These are phyloP conservation scores for Quercus engelmannii DNA, from an alignment of 306 rosid genomes.

Conservation along the genomic window DNA sequence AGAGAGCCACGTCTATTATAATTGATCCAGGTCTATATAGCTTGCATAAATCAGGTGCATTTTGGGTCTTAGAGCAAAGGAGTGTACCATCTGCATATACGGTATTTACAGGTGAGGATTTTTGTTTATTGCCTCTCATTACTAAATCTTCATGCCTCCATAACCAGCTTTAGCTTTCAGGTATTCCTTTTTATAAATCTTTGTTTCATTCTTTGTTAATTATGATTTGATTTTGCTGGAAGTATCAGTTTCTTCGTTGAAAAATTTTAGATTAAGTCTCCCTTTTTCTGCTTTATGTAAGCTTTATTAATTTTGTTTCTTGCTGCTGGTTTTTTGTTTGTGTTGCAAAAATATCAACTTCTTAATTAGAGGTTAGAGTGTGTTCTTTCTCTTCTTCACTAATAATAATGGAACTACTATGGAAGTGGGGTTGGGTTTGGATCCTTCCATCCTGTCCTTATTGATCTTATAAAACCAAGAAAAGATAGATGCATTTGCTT, in stretches of 20 bases:
- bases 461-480: conserved; percentile 44
- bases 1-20: conserved; percentile 73
- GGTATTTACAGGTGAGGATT: conserved; percentile 55
- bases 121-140: conserved; percentile 8
- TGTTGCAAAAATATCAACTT: conserved; percentile 36
- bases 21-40: conserved; percentile 76
- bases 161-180: too few species aligned
- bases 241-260: too few species aligned
- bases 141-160: not conserved
- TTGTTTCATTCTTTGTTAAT: too few species aligned
- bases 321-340: conserved; percentile 30
- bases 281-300: conserved; percentile 62
- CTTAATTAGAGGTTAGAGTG: conserved; percentile 32
- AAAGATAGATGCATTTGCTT: conserved; percentile 19
- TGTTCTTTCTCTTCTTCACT: conserved; percentile 24
- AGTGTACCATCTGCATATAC: conserved; percentile 67
- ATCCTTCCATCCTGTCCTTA: conserved; percentile 87
- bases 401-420: conserved; percentile 38
- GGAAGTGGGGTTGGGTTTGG: conserved; percentile 69
- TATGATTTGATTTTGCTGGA: too few species aligned
- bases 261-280: not conserved
- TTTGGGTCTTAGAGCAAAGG: conserved; percentile 69
- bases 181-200: too few species aligned
- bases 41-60: conserved; percentile 57
- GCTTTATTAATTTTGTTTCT: conserved; percentile 26